Percentiles rank a stretch among this genome's conserved stretches.
phyloP scores from a whole-genome alignment of 441 rosid genomes.

The Brassica hybrid region DNA sequence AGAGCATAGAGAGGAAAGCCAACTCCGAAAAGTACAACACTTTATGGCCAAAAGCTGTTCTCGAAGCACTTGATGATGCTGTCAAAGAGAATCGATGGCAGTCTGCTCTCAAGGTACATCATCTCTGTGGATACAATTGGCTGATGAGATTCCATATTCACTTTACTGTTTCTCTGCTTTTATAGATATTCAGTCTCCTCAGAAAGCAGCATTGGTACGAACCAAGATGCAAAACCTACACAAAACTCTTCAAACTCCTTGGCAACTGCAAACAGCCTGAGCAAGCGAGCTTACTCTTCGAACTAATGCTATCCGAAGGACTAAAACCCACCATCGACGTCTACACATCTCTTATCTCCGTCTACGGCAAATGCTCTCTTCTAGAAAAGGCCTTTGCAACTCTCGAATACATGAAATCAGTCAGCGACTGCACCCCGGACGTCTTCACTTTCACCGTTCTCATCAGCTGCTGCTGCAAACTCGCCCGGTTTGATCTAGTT shows the following conservation, averaged over 20 bases:
- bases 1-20: slow-evolving; percentile 71
- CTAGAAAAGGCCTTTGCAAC: slow-evolving; percentile 59
- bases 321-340: slow-evolving; percentile 75
- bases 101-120: slow-evolving; percentile 71
- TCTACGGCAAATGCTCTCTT: slow-evolving; percentile 67
- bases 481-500: slow-evolving; percentile 58
- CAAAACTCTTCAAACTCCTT: slow-evolving; percentile 75
- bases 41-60: slow-evolving; percentile 82
- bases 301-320: slow-evolving; percentile 73
- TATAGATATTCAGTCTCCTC: slow-evolving; percentile 70
- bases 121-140: neutral
- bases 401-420: slow-evolving; percentile 73
- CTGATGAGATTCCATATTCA: neutral
- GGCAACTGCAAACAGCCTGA: slow-evolving; percentile 74
- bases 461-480: slow-evolving; percentile 59
- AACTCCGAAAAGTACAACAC: slow-evolving; percentile 67
- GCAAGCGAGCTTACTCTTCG: slow-evolving; percentile 71
- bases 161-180: neutral
- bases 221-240: slow-evolving; percentile 70
- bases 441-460: slow-evolving; percentile 74
- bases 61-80: slow-evolving; percentile 87
- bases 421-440: slow-evolving; percentile 71
- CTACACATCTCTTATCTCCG: slow-evolving; percentile 74
- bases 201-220: slow-evolving; percentile 81
- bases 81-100: slow-evolving; percentile 59